A percentile compares a stretch with the other conserved stretches of the same genome.
These are phyloP conservation scores for Talaromyces ruber DNA, from an alignment of 495 filamentous ascomycete genomes.

Conservation along the genomic window DNA sequence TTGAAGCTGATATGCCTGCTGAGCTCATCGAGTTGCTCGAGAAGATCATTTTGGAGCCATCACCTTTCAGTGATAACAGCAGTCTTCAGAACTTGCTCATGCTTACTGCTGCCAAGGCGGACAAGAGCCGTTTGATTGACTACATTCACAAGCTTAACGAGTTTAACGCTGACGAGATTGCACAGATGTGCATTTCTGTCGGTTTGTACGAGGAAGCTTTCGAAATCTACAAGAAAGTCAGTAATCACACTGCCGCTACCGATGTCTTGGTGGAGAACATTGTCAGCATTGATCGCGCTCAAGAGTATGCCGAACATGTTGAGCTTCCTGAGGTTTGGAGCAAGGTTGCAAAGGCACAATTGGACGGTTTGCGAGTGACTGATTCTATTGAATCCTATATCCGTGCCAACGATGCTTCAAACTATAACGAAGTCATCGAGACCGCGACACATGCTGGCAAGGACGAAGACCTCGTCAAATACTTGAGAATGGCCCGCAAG, in stretches of 20 bases:
- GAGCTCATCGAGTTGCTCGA: conserved; percentile 97
- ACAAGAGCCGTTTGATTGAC: conserved; percentile 91
- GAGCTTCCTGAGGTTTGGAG: conserved; percentile 99
- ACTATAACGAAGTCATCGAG: conserved; percentile 94
- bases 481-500: conserved; percentile 93
- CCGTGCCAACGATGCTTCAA: conserved; percentile 83
- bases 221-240: conserved; percentile 96
- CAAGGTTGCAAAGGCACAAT: conserved; percentile 94
- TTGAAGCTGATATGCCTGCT: conserved; percentile 78
- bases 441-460: conserved; percentile 93
- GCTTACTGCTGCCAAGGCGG: conserved; percentile 93
- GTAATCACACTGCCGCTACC: conserved; percentile 75
- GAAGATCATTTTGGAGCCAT: conserved; percentile 98
- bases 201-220: conserved; percentile 96
- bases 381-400: conserved; percentile 98
- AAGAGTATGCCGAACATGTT: conserved; percentile 92
- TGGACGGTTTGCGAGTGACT: conserved; percentile 87
- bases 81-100: conserved; percentile 96
- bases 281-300: conserved; percentile 96
- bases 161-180: conserved; percentile 89
- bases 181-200: conserved; percentile 85
- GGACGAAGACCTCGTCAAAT: conserved; percentile 97
- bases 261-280: conserved; percentile 94
- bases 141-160: conserved; percentile 88
- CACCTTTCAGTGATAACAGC: conserved; percentile 92